Base-by-base conservation (phyloP, 2,329 filamentous ascomycete genomes). In the Pseudopyricularia javanii region DNA sequence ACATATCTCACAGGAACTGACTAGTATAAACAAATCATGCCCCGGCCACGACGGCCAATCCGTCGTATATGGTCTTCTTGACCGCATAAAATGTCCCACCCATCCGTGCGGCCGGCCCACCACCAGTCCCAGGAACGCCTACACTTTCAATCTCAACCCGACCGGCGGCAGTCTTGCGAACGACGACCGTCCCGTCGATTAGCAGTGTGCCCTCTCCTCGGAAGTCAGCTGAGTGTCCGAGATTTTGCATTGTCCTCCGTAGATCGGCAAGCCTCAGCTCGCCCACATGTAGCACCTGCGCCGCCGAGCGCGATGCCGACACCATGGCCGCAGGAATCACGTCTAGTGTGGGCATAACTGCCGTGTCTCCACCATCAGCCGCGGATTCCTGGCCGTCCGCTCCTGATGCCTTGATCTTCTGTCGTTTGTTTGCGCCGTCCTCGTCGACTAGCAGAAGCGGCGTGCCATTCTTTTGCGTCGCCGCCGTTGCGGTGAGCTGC, bases 221-320 rank as follows among this genome's bases (percentile, higher is more conserved):
- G 67, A 97, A 96, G 66, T 96, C 93, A 1, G 91, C 91, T 14
- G 81, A 83, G 69, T 96, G 90, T 0, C 91, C 90, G 3, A 84
- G 79, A 14, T 78, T 75, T 61, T 89, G 85, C 82, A 98, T 88
- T 20, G 91, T 79, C 55, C 88, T 84, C 51, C 93, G 79, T 54
- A 98, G 73, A 65, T 97, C 91, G 1, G 91, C 89, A 17, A 98
- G 78, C 22, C 91, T 80, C 43, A 97, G 72, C 66, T 98, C 93
- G 56, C 93, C 93, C 3, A 98, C 93, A 65, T 97, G 93, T 47
- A 98, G 82, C 11, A 93, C 90, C 58, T 91, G 89, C 0, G 89
- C 85, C 33, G 86, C 82, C 3, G 87, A 84, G 56, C 88, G 78
- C 7, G 86, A 85, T 0, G 86, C 84, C 1, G 88, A 84, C 3